Evolutionary conservation across 2,329 filamentous ascomycete genomes (phyloP), one percentile per base, ranked within the genome.

Genomic region (Sordariomycetes sp.): DNA sequence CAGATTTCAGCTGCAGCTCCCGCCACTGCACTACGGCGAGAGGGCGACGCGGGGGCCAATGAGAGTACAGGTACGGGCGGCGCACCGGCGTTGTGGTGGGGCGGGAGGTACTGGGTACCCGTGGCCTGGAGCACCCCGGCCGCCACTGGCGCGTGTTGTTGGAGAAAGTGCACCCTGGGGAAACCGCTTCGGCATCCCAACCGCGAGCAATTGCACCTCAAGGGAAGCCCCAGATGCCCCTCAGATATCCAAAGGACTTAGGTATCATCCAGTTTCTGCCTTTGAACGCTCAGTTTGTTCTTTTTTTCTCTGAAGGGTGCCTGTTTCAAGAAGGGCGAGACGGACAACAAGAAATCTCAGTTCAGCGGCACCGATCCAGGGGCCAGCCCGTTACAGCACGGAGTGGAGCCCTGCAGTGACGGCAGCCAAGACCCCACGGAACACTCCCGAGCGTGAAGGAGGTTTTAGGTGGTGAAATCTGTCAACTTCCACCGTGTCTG

Each of bases 1-100:
- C 74, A 76, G 72, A 75, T 76, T 74, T 72, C 73, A 74, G 66
- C 62, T 66, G 52, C 13, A 58, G 25, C n/a, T 51, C 5, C 52
- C 53, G 57, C 57, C 57, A 58, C 57, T 8, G 15, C 15, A 17
- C 39, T 45, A n/a, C 15, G 15, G n/a, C n/a, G 39, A n/a, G 36
- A 17, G n/a, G 39, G 39, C 39, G 39, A n/a, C 39, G 39, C 13
- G 39, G 39, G 17, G 39, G 39, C 15, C 39, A 45, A 45, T 45
- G 13, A n/a, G 39, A 45, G 39, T 45, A 45, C 39, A 45, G 39
- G 39, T 45, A 45, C 39, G 39, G 39, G 5, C 15, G n/a, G 6
- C n/a, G 13, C n/a, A 17, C 15, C 15, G 13, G 6, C 7, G 17
- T 3, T 15, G n/a, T 7, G 13, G 39, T 45, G 39, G 39, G 13